phyloP scores from a whole-genome alignment of 208 protist species.

The Borovskyia barvae region DNA sequence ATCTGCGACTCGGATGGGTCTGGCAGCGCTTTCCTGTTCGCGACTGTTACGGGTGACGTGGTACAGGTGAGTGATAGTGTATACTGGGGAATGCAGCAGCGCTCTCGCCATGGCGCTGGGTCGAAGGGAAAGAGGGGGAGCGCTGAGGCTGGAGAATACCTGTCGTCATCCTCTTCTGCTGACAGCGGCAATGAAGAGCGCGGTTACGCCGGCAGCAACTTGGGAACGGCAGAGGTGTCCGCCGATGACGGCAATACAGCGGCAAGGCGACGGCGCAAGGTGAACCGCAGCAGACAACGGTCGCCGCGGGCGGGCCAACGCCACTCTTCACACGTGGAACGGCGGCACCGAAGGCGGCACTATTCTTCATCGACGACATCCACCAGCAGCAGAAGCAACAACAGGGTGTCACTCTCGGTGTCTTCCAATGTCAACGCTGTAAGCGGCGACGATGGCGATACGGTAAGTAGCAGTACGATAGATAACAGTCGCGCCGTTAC shows the following conservation, averaged over 20 bases:
- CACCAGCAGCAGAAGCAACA: constrained; percentile 4
- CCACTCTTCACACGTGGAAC: not conserved
- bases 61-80: constrained; percentile 53
- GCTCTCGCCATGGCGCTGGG: too few relatives aligned
- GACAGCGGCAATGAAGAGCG: constrained; percentile 7
- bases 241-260: not conserved
- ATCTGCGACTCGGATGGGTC: constrained; percentile 80
- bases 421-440: too few relatives aligned
- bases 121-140: constrained; percentile 1
- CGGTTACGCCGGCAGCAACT: not conserved
- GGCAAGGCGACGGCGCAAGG: not conserved
- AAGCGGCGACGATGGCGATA: not conserved
- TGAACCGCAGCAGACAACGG: not conserved
- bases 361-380: constrained; percentile 1
- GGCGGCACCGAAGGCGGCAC: constrained; percentile 1
- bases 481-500: constrained; percentile 1
- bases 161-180: not conserved
- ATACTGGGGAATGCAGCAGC: constrained; percentile 5
- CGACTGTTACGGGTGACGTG: constrained; percentile 87
- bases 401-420: too few relatives aligned
- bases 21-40: constrained; percentile 69
- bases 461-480: constrained; percentile 19
- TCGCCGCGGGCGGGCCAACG: constrained; percentile 1
- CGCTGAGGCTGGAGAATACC: not conserved
- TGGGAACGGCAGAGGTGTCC: too few relatives aligned